Conservation (phyloP, 176 grass and related monocot genomes). For the Phragmites australis region DNA sequence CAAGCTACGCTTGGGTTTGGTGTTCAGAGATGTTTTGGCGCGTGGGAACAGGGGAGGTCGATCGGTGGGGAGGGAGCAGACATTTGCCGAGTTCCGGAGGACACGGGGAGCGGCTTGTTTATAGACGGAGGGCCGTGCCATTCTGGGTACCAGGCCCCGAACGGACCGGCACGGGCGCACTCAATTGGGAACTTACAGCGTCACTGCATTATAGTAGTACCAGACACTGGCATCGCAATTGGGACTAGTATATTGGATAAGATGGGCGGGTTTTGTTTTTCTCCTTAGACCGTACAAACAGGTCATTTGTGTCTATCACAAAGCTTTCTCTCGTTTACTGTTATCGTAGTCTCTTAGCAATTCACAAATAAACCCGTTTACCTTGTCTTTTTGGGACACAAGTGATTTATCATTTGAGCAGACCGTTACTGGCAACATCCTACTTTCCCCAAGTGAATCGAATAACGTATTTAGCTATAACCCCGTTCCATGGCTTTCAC, state of each 20-base stretch:
- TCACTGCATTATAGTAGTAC: background rate
- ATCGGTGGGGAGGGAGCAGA: slow-evolving; percentile 31
- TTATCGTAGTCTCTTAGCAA: background rate
- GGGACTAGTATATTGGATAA: background rate
- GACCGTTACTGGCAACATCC: background rate
- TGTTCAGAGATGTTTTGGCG: slow-evolving; percentile 31
- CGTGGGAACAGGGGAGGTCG: slow-evolving; percentile 28
- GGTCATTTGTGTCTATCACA: background rate
- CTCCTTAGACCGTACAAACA: background rate
- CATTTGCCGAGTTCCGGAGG: slow-evolving; percentile 1
- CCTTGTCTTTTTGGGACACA: background rate
- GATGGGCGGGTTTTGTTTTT: background rate
- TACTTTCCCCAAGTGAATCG: background rate
- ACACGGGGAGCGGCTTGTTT: slow-evolving; percentile 29
- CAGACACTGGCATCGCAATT: background rate
- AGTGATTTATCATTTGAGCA: background rate
- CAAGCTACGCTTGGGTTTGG: slow-evolving; percentile 1
- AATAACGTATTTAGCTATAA: background rate
- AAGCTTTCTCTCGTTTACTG: background rate
- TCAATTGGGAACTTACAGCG: background rate
- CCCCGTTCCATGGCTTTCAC: no score
- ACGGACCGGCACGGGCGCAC: background rate
- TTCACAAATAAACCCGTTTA: background rate
- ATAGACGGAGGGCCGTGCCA: slow-evolving; percentile 4
- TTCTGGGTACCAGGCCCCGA: background rate